phyloP scores from a whole-genome alignment of 192 early-diverging fungal species.

The Tieghemiomyces parasiticus region DNA sequence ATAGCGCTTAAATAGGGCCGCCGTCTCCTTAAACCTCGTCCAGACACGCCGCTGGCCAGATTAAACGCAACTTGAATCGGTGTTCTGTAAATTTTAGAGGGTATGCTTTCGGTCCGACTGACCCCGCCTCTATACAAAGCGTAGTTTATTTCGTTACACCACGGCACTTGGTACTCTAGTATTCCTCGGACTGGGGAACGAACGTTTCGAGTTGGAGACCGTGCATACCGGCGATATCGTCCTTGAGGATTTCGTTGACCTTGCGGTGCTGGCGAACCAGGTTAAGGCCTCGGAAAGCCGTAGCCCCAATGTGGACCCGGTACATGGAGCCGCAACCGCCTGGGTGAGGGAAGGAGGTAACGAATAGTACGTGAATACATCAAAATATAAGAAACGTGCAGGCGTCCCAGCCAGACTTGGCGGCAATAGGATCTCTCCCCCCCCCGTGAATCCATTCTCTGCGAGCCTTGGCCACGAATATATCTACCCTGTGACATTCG shows the following conservation, averaged over 20 bases:
- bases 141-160: no score
- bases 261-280: conserved; percentile 84
- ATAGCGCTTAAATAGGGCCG: no score
- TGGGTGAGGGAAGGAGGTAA: conserved; percentile 11
- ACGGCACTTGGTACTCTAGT: no score
- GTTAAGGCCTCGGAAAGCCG: conserved; percentile 53
- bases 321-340: conserved; percentile 98
- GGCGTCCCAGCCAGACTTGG: background rate
- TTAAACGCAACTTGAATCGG: no score
- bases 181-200: no score
- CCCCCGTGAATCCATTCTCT: background rate
- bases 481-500: background rate
- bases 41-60: no score
- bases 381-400: background rate
- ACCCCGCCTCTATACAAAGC: no score
- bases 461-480: background rate
- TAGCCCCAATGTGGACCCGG: conserved; percentile 71
- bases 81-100: no score
- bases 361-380: background rate
- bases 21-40: no score
- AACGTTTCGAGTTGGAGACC: conserved; percentile 38
- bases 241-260: conserved; percentile 73
- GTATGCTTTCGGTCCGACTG: no score
- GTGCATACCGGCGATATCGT: conserved; percentile 89
- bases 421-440: background rate